phyloP scores from a whole-genome alignment of 805 yeast species.

The Debaryomyces tyrocola region DNA sequence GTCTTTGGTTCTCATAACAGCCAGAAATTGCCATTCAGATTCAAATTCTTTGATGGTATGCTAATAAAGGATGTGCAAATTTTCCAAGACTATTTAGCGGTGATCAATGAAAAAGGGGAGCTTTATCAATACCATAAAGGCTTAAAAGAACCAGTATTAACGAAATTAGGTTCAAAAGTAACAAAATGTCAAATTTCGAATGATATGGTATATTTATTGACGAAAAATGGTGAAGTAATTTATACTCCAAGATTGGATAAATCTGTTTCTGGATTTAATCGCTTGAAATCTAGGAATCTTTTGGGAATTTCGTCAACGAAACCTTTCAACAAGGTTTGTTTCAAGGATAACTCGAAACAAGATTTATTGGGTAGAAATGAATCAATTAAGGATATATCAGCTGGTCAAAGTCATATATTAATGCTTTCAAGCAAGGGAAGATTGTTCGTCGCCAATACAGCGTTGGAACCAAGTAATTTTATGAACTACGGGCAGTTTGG shows the following conservation, averaged over 20 bases:
- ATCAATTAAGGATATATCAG: constrained; percentile 45
- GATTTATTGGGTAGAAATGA: constrained; percentile 20
- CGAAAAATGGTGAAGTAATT: constrained; percentile 37
- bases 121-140: constrained; percentile 70
- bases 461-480: constrained; percentile 26
- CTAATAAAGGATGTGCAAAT: constrained; percentile 57
- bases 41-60: constrained; percentile 63
- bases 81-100: constrained; percentile 48
- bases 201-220: constrained; percentile 45
- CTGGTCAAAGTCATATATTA: constrained; percentile 73
- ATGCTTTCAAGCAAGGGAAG: constrained; percentile 58
- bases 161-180: constrained; percentile 29
- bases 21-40: constrained; percentile 56
- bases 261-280: constrained; percentile 10
- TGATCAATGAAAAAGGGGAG: constrained; percentile 68
- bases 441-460: constrained; percentile 65
- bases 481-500: constrained; percentile 79
- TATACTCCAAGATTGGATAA: constrained; percentile 27
- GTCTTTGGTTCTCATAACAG: constrained; percentile 32
- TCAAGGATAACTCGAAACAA: constrained; percentile 6
- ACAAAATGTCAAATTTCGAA: constrained; percentile 46
- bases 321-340: constrained; percentile 7
- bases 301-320: constrained; percentile 14
- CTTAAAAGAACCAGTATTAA: constrained; percentile 20
- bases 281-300: constrained; percentile 20